Evolutionary conservation across 257 asterid species (phyloP), one percentile per base, ranked within the genome.

Genomic region (Eustoma russellianum): DNA sequence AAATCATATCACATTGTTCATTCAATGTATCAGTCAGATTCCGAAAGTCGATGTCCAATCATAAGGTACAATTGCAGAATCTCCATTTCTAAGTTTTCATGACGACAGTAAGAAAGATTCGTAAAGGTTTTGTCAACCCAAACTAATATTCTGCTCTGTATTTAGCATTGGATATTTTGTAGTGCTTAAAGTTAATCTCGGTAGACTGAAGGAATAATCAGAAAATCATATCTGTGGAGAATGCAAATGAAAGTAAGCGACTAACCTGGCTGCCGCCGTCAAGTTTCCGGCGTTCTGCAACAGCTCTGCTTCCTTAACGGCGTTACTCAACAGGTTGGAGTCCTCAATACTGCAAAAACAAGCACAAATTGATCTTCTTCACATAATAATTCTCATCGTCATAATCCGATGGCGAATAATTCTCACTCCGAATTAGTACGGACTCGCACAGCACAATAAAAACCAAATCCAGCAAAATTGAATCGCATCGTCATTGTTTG

Each of bases 231-330:
- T 14, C 14, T 28, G 18, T 54, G 45, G 48, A 47, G 50, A 64
- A 57, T 47, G 50, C 56, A 38, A 7, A 40, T 5, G 15, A 61
- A 35, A 34, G n/a, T 28, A 19, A 18, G 63, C 48, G 33, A 44
- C 76, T 54, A 40, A 83, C 96, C 79, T 70, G 49, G 70, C 77
- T 73, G 62, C 66, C 73, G 52, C 69, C 50, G 97, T 73, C 38
- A 68, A 65, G 80, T 80, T 88, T 53, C 62, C 67, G 61, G 50
- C 49, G 84, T 64, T 70, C 66, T 60, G 66, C 70, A 53, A 61
- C 66, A 48, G 61, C 33, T 46, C 17, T 53, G 47, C 50, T 63
- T 66, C 86, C 28, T 70, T 74, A 45, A 24, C 41, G 45, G 82
- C 77, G 70, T 49, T 38, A 9, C 51, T 38, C 43, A 38, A 10